Evolutionary conservation across 441 rosid genomes (phyloP).

Genomic region (Pelargonium myrrhifolium): DNA sequence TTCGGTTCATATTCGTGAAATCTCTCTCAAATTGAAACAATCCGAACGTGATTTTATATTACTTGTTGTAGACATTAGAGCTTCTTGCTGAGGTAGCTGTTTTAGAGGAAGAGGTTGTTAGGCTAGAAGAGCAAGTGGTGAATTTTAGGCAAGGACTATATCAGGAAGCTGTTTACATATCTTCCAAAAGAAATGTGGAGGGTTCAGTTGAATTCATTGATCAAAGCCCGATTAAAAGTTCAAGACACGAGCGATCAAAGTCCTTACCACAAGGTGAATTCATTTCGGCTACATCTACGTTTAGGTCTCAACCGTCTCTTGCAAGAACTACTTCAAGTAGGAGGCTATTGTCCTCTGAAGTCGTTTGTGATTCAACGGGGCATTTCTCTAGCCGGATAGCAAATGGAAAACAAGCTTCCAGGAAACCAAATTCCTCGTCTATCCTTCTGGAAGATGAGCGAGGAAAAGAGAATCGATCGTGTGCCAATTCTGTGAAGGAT

Average conservation of each 20-base stretch:
- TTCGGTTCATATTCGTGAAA: constrained; percentile 2
- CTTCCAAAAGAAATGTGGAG: constrained; percentile 58
- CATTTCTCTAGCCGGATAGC: constrained; percentile 23
- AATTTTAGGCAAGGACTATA: constrained; percentile 77
- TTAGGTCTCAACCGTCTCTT: constrained; percentile 45
- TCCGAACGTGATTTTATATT: background rate
- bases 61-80: constrained; percentile 58
- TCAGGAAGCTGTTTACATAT: constrained; percentile 65
- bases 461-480: constrained; percentile 64
- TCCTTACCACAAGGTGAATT: constrained; percentile 54
- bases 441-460: constrained; percentile 36
- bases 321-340: constrained; percentile 56
- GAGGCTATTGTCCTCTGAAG: constrained; percentile 41
- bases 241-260: constrained; percentile 60
- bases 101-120: constrained; percentile 83
- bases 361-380: constrained; percentile 26
- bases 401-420: constrained; percentile 40
- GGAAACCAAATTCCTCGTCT: constrained; percentile 30
- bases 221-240: constrained; percentile 35
- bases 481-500: constrained; percentile 46
- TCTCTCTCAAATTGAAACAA: background rate
- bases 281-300: constrained; percentile 25
- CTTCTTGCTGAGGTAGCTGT: constrained; percentile 94
- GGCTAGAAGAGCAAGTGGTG: constrained; percentile 87
- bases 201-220: constrained; percentile 27